Conservation (phyloP, 208 protist species). For the Crithidia bombi region DNA sequence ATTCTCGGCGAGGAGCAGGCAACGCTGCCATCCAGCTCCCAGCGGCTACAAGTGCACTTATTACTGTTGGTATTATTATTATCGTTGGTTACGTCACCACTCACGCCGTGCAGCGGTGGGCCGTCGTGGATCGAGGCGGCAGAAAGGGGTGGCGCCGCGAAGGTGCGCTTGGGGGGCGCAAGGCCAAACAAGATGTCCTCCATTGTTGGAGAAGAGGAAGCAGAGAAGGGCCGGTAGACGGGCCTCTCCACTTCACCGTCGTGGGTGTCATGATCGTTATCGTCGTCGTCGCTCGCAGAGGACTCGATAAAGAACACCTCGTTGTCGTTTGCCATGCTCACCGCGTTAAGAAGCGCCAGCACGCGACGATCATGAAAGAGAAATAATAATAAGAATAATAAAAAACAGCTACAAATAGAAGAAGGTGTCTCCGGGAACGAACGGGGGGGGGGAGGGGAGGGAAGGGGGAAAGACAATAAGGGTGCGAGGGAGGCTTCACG, state of each 20-base stretch:
- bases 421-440: too few species aligned
- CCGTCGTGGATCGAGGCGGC: background rate
- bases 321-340: conserved; percentile 11
- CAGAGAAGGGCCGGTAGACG: background rate
- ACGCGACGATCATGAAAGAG: background rate
- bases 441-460: too few species aligned
- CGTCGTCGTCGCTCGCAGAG: conserved; percentile 12
- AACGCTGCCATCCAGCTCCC: too few species aligned
- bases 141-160: background rate
- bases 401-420: too few species aligned
- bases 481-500: too few species aligned
- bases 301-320: conserved; percentile 24
- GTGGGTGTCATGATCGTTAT: background rate
- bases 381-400: background rate
- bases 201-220: conserved; percentile 16
- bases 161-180: conserved; percentile 4
- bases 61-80: too few species aligned
- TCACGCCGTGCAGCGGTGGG: background rate
- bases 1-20: too few species aligned
- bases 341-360: background rate
- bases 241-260: background rate
- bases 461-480: too few species aligned
- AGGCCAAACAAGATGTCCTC: conserved; percentile 26
- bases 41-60: too few species aligned
- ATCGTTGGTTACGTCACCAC: too few species aligned